A percentile compares a stretch with the other conserved stretches of the same genome.
phyloP scores from a whole-genome alignment of 2,329 filamentous ascomycete species.

The Sarocladium oryzae region DNA sequence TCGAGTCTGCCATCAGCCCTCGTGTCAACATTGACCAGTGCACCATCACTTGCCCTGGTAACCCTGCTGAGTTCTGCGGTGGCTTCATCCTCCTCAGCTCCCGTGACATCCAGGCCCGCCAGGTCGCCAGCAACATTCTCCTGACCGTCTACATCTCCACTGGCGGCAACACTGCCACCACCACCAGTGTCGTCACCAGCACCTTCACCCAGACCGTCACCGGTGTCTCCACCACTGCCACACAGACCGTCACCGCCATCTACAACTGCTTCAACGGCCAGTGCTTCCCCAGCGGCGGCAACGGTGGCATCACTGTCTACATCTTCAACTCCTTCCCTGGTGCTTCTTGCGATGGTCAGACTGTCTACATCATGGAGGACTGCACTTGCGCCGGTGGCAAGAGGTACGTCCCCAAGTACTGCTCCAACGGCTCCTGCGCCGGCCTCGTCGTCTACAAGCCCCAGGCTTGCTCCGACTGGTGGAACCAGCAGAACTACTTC shows the following conservation, averaged over 20 bases:
- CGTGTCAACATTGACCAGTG: background rate
- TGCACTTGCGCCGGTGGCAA: conserved; percentile 17
- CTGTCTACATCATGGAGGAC: conserved; percentile 15
- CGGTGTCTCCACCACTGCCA: background rate
- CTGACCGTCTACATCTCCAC: conserved; percentile 19
- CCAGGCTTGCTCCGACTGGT: conserved; percentile 15
- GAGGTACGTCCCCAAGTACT: conserved; percentile 17
- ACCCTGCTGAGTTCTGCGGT: background rate
- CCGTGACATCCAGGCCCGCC: conserved; percentile 16
- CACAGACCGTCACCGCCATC: conserved; percentile 15
- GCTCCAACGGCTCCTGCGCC: conserved; percentile 14
- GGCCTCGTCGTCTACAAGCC: conserved; percentile 18
- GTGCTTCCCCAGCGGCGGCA: conserved; percentile 12
- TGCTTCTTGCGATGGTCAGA: conserved; percentile 15
- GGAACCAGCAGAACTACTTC: conserved; percentile 13
- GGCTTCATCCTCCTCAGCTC: conserved; percentile 6
- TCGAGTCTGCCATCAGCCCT: background rate
- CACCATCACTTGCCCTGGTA: background rate
- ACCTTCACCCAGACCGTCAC: conserved; percentile 9
- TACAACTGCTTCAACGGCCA: conserved; percentile 15
- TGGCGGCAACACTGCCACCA: conserved; percentile 13
- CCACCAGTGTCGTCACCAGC: conserved; percentile 16
- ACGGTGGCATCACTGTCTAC: conserved; percentile 12
- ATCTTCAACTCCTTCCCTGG: conserved; percentile 17
- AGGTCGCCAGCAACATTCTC: conserved; percentile 16